phyloP scores from a whole-genome alignment of 1,284 basidiomycete genomes.

The Tranzscheliella williamsii region DNA sequence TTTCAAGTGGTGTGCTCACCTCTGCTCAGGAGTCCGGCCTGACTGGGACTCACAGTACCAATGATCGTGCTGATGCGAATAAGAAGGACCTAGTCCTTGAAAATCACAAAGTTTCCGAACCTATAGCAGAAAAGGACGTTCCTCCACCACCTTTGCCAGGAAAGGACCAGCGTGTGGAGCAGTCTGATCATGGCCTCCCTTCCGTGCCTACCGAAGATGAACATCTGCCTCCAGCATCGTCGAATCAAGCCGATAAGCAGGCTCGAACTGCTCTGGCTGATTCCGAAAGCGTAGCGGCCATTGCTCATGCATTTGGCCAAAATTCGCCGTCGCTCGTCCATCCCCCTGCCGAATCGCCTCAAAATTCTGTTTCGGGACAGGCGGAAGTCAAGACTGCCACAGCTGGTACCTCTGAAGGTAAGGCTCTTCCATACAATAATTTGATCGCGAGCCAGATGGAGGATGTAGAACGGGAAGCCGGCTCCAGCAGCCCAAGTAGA shows the following conservation, averaged over 20 bases:
- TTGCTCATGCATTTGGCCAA: conserved; percentile 41
- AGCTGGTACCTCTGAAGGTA: not conserved
- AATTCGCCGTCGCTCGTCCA: too few species aligned
- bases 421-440: not conserved
- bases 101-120: too few species aligned
- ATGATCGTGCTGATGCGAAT: too few species aligned
- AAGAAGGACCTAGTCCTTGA: too few species aligned
- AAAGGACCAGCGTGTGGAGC: not conserved
- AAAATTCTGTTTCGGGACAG: conserved; percentile 2
- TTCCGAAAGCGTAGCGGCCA: conserved; percentile 34
- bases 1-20: too few species aligned
- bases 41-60: too few species aligned
- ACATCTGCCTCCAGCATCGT: not conserved
- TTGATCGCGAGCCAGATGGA: not conserved
- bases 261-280: conserved; percentile 20
- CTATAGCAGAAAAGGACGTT: not conserved
- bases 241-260: not conserved
- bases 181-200: not conserved
- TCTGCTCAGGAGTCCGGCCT: too few species aligned
- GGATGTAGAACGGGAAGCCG: not conserved
- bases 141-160: not conserved
- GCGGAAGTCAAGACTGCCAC: not conserved
- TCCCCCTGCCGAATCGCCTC: not conserved
- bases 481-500: not conserved
- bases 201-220: not conserved